Evolutionary conservation across 2,329 filamentous ascomycete genomes (phyloP), one percentile per base, ranked within the genome.

Genomic region (Lecanicillium sp.): DNA sequence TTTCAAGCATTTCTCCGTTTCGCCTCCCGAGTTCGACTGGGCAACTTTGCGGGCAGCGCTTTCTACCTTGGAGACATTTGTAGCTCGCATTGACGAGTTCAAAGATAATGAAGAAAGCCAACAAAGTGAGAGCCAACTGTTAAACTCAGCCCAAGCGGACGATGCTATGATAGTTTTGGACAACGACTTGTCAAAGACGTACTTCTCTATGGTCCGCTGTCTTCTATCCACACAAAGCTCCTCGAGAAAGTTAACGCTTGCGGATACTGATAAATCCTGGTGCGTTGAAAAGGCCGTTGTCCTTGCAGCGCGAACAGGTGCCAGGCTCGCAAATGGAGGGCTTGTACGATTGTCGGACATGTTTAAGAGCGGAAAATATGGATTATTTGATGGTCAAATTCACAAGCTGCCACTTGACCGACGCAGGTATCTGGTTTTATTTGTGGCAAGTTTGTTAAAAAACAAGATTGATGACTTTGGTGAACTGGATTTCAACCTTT

Each of bases 381-480:
- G 64, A 27, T 50, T 78, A 3, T 78, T 78, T 39, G 59, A 64
- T 12, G 58, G 58, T 4, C 32, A 55, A 8, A 62, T 65, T 1
- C 60, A 59, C 9, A 58, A 60, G 9, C 51, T 72, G 13, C 51
- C 50, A 13, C 55, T 65, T 3, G 46, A 58, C 4, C 63, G 68
- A 35, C 62, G 71, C n/a, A 62, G 50, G 40, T 68, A 66, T 38
- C 46, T 73, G 13, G 57, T 67, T 1, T 58, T 79, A 7, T 79
- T 79, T 47, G 51, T 78, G 17, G 57, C 65, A 3, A 64, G 60
- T 1, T 54, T 80, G 8, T 53, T 77, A 15, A 65, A 67, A 39
- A 56, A 65, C 34, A 59, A 60, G 7, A 51, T 71, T 15, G 58
- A 67, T 27, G 65, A 72, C 37, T 69, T 74, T 43, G 58, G 58